Percentiles rank a stretch among this genome's conserved stretches.
Evolutionary conservation across 352 stramenopile species (phyloP).

Genomic region (Phytophthora cactorum): DNA sequence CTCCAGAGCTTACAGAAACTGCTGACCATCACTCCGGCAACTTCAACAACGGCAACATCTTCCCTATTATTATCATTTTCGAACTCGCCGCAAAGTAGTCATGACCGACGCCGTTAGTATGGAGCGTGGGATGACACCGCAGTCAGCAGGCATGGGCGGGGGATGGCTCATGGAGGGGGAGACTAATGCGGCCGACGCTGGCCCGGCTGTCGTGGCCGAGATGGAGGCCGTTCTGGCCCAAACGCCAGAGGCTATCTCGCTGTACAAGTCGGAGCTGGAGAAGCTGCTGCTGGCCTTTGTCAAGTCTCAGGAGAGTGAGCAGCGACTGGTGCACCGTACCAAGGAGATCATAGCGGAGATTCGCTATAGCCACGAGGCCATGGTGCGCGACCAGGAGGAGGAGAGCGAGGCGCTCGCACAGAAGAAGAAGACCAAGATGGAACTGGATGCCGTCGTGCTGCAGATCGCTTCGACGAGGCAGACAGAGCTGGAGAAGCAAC

Average conservation of each 20-base stretch:
- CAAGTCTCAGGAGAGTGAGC: slow-evolving; percentile 87
- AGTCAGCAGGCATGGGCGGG: slow-evolving; percentile 14
- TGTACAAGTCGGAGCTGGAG: slow-evolving; percentile 83
- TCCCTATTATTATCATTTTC: slow-evolving; percentile 8
- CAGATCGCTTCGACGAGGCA: slow-evolving; percentile 68
- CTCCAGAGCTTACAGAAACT: background rate
- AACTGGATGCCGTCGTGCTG: slow-evolving; percentile 73
- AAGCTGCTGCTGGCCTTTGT: slow-evolving; percentile 74
- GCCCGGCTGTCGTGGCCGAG: slow-evolving; percentile 55
- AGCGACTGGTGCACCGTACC: slow-evolving; percentile 66
- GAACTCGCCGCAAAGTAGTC: background rate
- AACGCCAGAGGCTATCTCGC: slow-evolving; percentile 70
- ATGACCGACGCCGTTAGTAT: slow-evolving; percentile 9
- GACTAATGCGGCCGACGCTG: slow-evolving; percentile 1
- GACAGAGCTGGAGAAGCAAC: slow-evolving; percentile 74
- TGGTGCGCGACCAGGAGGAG: slow-evolving; percentile 80
- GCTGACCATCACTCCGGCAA: slow-evolving; percentile 17
- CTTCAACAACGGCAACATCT: slow-evolving; percentile 12
- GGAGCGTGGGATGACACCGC: slow-evolving; percentile 27
- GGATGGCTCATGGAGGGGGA: slow-evolving; percentile 26
- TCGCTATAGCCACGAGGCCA: slow-evolving; percentile 73
- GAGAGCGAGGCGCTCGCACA: slow-evolving; percentile 72
- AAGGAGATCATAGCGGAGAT: slow-evolving; percentile 82
- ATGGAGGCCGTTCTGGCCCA: slow-evolving; percentile 75
- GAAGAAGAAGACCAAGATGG: slow-evolving; percentile 74